Evolutionary conservation across 495 filamentous ascomycete genomes (phyloP), one percentile per base, ranked within the genome.

Genomic region (Penicillium silybi): DNA sequence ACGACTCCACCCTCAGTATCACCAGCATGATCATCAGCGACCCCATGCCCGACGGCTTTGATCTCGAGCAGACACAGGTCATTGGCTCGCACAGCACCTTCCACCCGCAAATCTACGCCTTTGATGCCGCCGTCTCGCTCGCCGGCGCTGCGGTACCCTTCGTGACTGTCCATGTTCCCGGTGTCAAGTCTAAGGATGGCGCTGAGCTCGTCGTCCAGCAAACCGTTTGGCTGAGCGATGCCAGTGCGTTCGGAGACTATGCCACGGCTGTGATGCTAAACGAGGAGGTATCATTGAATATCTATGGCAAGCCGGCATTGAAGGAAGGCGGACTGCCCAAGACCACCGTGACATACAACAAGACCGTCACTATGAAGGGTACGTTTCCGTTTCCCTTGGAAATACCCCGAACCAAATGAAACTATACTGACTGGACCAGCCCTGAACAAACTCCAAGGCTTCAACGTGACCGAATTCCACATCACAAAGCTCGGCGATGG

Each of bases 1-100:
- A 88, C 57, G 66, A 80, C 18, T 84, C 88, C 17, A 78, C 73
- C 15, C 74, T 91, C 40, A 72, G 73, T 20, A 68, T 92, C 58
- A 76, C 76, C 15, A 61, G 70, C 44, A 79, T 90, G 58, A 42
- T 71, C 10, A 72, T 90, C 63, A 76, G 74, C 41, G 66, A 85
- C 26, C 85, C 87, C 3, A 70, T 78, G 23, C 66, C 81, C 6
- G 61, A 80, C 13, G 79, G 75, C 20, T 69, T 89, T 57, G 67
- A 75, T 45, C 73, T 91, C 53, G 61, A 75, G 47, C 74, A 82
- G 54, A 69, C 62, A 13, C 74, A 72, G 29, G 65, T 75, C 27
- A 65, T 82, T 27, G 72, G 72, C 41, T 75, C 68, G 45, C 46
- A 66, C 17, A 78, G 71, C 54, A 61, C 57, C 1, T 84, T 71